phyloP scores from a whole-genome alignment of 768 basidiomycete species.

The Phylloporus scabripes region DNA sequence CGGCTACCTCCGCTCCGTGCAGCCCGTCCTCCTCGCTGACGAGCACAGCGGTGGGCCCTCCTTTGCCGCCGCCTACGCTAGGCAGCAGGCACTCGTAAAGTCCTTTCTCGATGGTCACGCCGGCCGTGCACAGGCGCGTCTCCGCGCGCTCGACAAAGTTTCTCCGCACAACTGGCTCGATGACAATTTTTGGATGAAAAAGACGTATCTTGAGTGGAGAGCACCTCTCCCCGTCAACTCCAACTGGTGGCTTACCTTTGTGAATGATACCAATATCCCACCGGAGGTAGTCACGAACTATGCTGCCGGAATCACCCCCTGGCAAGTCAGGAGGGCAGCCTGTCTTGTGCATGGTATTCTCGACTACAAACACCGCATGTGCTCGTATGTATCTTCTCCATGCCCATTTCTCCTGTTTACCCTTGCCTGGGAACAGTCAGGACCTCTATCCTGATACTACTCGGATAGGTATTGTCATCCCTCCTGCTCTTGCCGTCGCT shows the following conservation, averaged over 20 bases:
- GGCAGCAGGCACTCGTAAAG: slow-evolving; percentile 20
- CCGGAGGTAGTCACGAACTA: slow-evolving; percentile 22
- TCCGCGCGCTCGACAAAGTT: slow-evolving; percentile 65
- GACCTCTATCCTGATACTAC: slow-evolving; percentile 67
- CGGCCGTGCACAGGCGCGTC: slow-evolving; percentile 19
- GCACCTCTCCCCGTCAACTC: slow-evolving; percentile 83
- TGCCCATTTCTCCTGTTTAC: slow-evolving; percentile 4
- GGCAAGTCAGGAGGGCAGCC: slow-evolving; percentile 83
- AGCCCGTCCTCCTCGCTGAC: slow-evolving; percentile 75
- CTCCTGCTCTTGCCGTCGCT: not conserved
- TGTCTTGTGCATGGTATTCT: slow-evolving; percentile 72
- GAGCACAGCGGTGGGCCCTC: slow-evolving; percentile 51
- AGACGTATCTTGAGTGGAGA: slow-evolving; percentile 85
- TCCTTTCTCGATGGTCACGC: slow-evolving; percentile 9
- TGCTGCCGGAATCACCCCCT: slow-evolving; percentile 50
- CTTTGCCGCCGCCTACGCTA: slow-evolving; percentile 30
- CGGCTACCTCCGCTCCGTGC: slow-evolving; percentile 70
- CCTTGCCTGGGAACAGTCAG: slow-evolving; percentile 40
- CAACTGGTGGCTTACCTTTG: slow-evolving; percentile 93
- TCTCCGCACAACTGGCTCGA: slow-evolving; percentile 93
- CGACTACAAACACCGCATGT: slow-evolving; percentile 63
- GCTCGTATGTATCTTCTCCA: slow-evolving; percentile 43
- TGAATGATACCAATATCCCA: slow-evolving; percentile 66
- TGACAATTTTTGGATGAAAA: slow-evolving; percentile 87
- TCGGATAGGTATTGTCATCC: slow-evolving; percentile 48